These are phyloP conservation scores for Diaporthe humulicola DNA, from an alignment of 2,329 filamentous ascomycete species.

Conservation along the genomic window DNA sequence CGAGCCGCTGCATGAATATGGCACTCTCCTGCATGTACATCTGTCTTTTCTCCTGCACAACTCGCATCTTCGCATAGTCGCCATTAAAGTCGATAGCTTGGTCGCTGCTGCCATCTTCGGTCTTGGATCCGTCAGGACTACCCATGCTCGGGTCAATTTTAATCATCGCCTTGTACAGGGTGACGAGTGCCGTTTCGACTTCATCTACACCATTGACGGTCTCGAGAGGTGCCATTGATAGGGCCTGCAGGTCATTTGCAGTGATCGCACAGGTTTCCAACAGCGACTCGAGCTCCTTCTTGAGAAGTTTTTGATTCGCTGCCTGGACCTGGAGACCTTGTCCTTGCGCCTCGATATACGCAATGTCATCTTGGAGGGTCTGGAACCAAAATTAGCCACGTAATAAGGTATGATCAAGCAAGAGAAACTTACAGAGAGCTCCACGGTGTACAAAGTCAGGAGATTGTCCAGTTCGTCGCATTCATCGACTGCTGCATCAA, in stretches of 20 bases:
- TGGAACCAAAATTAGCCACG: conserved; percentile 54
- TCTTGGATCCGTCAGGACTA: conserved; percentile 61
- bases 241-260: conserved; percentile 77
- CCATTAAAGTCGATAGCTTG: conserved; percentile 71
- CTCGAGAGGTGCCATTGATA: conserved; percentile 81
- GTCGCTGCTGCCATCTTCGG: conserved; percentile 61
- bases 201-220: conserved; percentile 78
- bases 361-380: conserved; percentile 95
- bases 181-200: conserved; percentile 82
- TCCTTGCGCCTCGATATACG: conserved; percentile 96
- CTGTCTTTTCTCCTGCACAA: conserved; percentile 94
- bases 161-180: conserved; percentile 90
- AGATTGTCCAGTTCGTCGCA: conserved; percentile 97
- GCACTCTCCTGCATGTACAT: conserved; percentile 84
- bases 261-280: conserved; percentile 93
- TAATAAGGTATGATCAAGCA: background rate
- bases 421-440: conserved; percentile 79
- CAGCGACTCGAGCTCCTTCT: conserved; percentile 89
- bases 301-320: conserved; percentile 94
- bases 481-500: conserved; percentile 92
- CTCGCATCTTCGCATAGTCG: conserved; percentile 90
- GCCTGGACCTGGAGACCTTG: conserved; percentile 98
- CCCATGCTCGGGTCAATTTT: conserved; percentile 90
- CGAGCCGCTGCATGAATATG: conserved; percentile 82
- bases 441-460: conserved; percentile 93